Evolutionary conservation across 768 basidiomycete genomes (phyloP).

Genomic region (Serendipita vermifera): DNA sequence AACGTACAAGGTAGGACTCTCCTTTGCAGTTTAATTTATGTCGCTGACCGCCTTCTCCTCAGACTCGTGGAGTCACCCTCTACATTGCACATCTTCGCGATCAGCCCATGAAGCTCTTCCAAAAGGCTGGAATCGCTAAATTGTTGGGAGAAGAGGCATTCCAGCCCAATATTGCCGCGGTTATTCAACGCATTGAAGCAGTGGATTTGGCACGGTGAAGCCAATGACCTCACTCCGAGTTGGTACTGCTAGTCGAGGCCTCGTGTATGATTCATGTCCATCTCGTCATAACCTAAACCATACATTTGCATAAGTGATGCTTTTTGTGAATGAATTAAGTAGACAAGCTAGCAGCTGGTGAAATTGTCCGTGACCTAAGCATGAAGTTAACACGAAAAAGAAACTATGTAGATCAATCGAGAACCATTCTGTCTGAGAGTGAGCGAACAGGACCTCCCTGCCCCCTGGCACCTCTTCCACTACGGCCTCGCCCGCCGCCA

Average conservation of each 20-base stretch:
- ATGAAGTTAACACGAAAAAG: no score
- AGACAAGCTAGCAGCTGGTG: no score
- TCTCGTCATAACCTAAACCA: no score
- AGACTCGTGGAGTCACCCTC: not conserved
- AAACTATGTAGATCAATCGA: no score
- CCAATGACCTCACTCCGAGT: no score
- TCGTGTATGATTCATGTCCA: no score
- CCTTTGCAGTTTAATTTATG: not conserved
- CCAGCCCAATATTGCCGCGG: not conserved
- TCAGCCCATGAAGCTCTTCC: not conserved
- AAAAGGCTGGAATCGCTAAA: not conserved
- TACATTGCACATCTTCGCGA: not conserved
- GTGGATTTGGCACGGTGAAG: not conserved
- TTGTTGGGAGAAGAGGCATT: not conserved
- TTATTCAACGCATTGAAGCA: not conserved
- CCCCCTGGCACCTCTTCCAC: constrained; percentile 25
- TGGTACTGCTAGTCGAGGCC: no score
- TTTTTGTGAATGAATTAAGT: no score
- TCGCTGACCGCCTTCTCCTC: not conserved
- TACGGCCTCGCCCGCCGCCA: constrained; percentile 17
- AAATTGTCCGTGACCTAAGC: no score
- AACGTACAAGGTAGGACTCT: constrained; percentile 50
- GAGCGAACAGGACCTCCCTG: constrained; percentile 20
- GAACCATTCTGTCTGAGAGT: not conserved
- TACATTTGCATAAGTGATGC: no score